A percentile compares a stretch with the other conserved stretches of the same genome.
Conservation (phyloP, 2,329 filamentous ascomycete species). For the Aspergillus pseudotamarii region DNA sequence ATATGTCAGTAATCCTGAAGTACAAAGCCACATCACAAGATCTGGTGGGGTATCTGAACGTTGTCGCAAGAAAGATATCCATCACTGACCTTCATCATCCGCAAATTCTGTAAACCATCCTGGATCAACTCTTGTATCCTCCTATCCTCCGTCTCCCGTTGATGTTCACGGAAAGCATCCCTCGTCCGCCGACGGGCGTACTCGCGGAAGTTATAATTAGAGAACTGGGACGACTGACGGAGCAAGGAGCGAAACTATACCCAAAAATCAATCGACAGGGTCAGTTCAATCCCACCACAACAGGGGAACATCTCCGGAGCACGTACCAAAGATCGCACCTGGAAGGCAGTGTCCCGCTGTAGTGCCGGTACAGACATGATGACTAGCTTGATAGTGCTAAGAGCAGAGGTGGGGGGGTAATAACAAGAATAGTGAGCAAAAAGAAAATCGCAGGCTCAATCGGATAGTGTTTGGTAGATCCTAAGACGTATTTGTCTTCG, state of each 20-base stretch:
- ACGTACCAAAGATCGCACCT: constrained; percentile 51
- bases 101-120: constrained; percentile 81
- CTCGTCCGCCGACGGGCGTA: constrained; percentile 89
- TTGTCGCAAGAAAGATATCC: neutral
- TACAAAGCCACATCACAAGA: neutral
- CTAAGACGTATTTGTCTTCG: neutral
- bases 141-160: constrained; percentile 70
- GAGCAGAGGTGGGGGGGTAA: constrained; percentile 5
- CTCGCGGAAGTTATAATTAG: constrained; percentile 96
- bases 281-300: constrained; percentile 1
- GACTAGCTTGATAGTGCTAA: constrained; percentile 1
- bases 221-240: constrained; percentile 82
- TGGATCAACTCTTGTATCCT: constrained; percentile 86
- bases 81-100: constrained; percentile 79
- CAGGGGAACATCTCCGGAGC: neutral
- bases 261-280: neutral
- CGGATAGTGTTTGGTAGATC: neutral
- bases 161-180: constrained; percentile 86
- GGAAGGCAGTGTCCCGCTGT: constrained; percentile 48
- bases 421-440: neutral
- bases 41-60: neutral
- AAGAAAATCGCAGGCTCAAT: neutral
- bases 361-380: constrained; percentile 49
- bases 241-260: constrained; percentile 86
- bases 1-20: constrained; percentile 35